A percentile compares a stretch with the other conserved stretches of the same genome.
These are phyloP conservation scores for Fragaria ananassa DNA, from an alignment of 306 rosid species.

Conservation along the genomic window DNA sequence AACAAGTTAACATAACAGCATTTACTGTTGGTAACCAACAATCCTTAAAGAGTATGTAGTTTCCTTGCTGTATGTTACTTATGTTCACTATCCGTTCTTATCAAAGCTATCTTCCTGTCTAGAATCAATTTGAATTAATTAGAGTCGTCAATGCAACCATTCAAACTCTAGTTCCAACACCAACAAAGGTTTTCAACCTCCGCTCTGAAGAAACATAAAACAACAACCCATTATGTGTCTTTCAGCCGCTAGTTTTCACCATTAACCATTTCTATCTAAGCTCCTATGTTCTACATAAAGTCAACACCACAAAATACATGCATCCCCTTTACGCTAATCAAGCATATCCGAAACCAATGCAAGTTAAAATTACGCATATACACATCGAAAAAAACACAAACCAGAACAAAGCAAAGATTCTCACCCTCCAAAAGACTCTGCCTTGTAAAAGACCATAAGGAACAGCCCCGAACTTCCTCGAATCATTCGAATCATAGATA, in stretches of 20 bases:
- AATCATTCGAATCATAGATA: constrained; percentile 44
- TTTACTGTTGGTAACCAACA: not conserved
- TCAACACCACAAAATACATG: not conserved
- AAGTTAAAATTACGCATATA: not conserved
- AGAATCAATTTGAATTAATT: too few species aligned
- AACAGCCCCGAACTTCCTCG: constrained; percentile 68
- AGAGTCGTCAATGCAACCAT: too few species aligned
- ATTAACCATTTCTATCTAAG: not conserved
- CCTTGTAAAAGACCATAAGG: constrained; percentile 65
- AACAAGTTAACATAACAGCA: not conserved
- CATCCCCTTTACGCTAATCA: too few species aligned
- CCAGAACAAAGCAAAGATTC: constrained; percentile 8
- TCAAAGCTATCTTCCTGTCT: not conserved
- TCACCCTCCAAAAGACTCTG: constrained; percentile 67
- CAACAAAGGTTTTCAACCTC: not conserved
- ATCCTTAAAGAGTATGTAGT: not conserved
- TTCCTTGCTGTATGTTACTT: not conserved
- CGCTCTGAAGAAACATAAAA: not conserved
- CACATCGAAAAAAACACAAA: not conserved
- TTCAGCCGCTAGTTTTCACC: not conserved
- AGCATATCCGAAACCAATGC: not conserved
- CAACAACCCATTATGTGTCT: not conserved
- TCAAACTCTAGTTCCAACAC: too few species aligned
- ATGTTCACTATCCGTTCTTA: not conserved
- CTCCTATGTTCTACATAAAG: not conserved